Evolutionary conservation across 2,329 filamentous ascomycete species (phyloP).

Genomic region (Aspergillus amoenus): DNA sequence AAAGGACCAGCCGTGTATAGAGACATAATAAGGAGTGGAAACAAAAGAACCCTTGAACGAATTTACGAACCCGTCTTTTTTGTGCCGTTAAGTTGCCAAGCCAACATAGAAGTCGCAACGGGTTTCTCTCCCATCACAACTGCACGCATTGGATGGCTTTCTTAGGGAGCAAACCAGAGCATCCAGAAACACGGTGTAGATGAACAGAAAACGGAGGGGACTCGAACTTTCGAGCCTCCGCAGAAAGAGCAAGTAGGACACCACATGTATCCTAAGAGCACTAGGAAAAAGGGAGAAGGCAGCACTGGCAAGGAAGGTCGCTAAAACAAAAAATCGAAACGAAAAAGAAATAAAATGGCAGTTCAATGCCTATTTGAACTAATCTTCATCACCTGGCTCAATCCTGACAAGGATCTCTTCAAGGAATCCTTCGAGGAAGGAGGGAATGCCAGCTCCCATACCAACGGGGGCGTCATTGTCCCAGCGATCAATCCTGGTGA

Average conservation of each 20-base stretch:
- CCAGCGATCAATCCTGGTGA: conserved; percentile 85
- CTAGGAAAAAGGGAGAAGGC: not conserved
- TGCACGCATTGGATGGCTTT: not conserved
- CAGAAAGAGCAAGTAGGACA: not conserved
- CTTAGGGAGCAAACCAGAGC: not conserved
- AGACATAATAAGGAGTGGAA: conserved; percentile 5
- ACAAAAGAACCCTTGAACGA: not conserved
- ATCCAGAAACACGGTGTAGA: not conserved
- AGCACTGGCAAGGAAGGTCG: conserved; percentile 2
- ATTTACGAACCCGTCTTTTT: not conserved
- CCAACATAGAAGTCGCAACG: not conserved
- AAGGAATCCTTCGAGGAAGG: conserved; percentile 85
- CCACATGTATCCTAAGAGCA: not conserved
- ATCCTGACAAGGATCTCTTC: conserved; percentile 93
- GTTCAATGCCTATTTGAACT: not conserved
- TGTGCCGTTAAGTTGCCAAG: not conserved
- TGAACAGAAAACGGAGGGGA: too few relatives aligned
- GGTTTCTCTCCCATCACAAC: not conserved
- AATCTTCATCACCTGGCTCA: conserved; percentile 62
- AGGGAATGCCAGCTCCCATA: conserved; percentile 87
- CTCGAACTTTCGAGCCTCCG: not conserved
- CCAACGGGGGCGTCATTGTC: conserved; percentile 85
- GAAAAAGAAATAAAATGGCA: not conserved
- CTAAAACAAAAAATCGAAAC: not conserved
- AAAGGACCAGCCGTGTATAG: conserved; percentile 7